Percentiles rank a stretch among this genome's conserved stretches.
phyloP scores from a whole-genome alignment of 2,329 filamentous ascomycete species.

The Cladosporium velox region DNA sequence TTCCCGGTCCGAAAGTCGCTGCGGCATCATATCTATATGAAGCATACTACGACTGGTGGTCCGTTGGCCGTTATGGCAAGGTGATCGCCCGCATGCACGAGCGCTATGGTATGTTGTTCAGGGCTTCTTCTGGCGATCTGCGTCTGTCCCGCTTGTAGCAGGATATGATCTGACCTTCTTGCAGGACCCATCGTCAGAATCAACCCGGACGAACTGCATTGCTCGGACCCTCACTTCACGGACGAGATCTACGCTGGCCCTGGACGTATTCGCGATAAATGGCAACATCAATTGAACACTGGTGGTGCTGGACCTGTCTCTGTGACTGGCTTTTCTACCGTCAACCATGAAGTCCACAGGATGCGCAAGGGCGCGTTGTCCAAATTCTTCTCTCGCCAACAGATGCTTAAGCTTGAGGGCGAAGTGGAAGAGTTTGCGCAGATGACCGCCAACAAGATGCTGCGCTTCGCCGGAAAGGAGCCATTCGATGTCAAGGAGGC shows the following conservation, averaged over 20 bases:
- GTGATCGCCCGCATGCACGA: slow-evolving; percentile 39
- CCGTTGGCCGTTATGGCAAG: slow-evolving; percentile 27
- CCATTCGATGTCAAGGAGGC: slow-evolving; percentile 43
- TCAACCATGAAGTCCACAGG: slow-evolving; percentile 44
- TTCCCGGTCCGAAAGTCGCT: slow-evolving; percentile 41
- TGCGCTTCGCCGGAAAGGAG: slow-evolving; percentile 53
- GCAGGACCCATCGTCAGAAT: slow-evolving; percentile 44
- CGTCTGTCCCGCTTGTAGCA: not conserved
- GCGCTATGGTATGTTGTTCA: slow-evolving; percentile 33
- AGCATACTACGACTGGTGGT: slow-evolving; percentile 39
- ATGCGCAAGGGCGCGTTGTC: slow-evolving; percentile 28
- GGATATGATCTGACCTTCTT: not conserved
- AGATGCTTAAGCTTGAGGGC: slow-evolving; percentile 27
- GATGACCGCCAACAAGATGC: slow-evolving; percentile 60
- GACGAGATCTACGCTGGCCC: slow-evolving; percentile 30
- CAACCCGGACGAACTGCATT: slow-evolving; percentile 47
- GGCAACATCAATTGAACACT: slow-evolving; percentile 17
- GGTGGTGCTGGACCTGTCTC: slow-evolving; percentile 19
- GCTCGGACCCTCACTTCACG: slow-evolving; percentile 43
- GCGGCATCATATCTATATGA: slow-evolving; percentile 40
- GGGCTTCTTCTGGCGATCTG: not conserved
- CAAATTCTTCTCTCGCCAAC: slow-evolving; percentile 31
- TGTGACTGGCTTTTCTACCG: slow-evolving; percentile 47
- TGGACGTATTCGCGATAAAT: slow-evolving; percentile 25
- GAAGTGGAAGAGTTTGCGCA: slow-evolving; percentile 41